These are phyloP conservation scores for Clavariopsis aquatica DNA, from an alignment of 495 filamentous ascomycete genomes.

Conservation along the genomic window DNA sequence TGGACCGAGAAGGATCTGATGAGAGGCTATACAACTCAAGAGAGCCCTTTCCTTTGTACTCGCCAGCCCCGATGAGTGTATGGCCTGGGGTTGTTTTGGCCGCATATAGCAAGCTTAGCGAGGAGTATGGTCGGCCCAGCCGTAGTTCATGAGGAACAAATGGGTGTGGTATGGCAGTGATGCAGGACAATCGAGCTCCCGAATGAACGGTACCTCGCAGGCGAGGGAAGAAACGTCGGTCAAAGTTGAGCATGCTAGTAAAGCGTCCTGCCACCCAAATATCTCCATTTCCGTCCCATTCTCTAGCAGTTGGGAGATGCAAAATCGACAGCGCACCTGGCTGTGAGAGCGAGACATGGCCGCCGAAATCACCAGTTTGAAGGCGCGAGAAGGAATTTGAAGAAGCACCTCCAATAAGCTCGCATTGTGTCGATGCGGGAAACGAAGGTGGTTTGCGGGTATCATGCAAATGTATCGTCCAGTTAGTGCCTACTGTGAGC, in stretches of 20 bases:
- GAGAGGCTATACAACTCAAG: conserved; percentile 80
- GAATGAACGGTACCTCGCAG: conserved; percentile 78
- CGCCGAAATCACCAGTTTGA: conserved; percentile 38
- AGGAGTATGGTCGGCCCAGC: conserved; percentile 54
- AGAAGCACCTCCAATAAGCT: conserved; percentile 38
- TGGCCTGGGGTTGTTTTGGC: conserved; percentile 55
- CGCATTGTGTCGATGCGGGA: conserved; percentile 45
- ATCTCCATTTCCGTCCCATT: conserved; percentile 57
- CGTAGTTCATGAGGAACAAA: conserved; percentile 57
- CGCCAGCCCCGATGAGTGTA: conserved; percentile 81
- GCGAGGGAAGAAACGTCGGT: conserved; percentile 80
- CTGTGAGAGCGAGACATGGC: conserved; percentile 71
- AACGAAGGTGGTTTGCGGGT: conserved; percentile 54
- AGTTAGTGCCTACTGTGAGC: conserved; percentile 80
- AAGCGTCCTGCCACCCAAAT: conserved; percentile 89
- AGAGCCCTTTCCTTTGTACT: conserved; percentile 90
- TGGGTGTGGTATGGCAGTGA: conserved; percentile 72
- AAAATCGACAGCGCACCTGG: conserved; percentile 81
- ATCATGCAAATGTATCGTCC: conserved; percentile 83
- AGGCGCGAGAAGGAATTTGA: conserved; percentile 38
- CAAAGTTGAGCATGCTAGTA: conserved; percentile 85
- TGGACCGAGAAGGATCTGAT: conserved; percentile 35
- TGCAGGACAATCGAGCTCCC: conserved; percentile 75
- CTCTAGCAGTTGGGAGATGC: conserved; percentile 61
- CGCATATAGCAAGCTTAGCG: conserved; percentile 53